These are phyloP conservation scores for Martiniozyma abietophila DNA, from an alignment of 805 yeast genomes.

Conservation along the genomic window DNA sequence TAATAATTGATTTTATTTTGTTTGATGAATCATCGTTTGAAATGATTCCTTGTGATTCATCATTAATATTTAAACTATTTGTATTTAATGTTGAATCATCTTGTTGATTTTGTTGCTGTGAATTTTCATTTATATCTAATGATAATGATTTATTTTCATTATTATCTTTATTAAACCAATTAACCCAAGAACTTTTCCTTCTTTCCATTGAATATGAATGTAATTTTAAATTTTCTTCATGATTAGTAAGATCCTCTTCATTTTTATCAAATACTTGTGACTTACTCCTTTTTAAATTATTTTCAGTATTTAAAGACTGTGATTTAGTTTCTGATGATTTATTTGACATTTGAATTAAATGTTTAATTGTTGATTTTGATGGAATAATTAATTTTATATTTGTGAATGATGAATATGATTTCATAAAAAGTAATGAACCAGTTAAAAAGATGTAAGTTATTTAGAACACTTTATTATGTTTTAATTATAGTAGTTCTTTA, in stretches of 20 bases:
- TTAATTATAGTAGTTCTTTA: constrained; percentile 13
- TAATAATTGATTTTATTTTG: constrained; percentile 3
- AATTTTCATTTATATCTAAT: no score
- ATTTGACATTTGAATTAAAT: not conserved
- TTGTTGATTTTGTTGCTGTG: not conserved
- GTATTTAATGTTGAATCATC: not conserved
- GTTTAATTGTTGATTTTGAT: not conserved
- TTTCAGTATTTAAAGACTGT: not conserved
- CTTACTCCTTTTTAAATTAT: not conserved
- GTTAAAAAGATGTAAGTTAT: constrained; percentile 10
- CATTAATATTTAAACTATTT: not conserved
- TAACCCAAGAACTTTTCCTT: constrained; percentile 21
- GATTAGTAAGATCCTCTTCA: not conserved
- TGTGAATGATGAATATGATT: not conserved
- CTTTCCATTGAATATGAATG: no score
- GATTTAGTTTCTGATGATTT: not conserved
- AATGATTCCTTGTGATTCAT: not conserved
- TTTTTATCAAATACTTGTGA: constrained; percentile 5
- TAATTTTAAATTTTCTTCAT: not conserved
- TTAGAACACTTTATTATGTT: no score
- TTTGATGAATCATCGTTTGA: not conserved
- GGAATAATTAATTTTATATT: not conserved
- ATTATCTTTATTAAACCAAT: constrained; percentile 13
- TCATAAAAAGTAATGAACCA: not conserved
- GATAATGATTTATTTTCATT: not conserved